Evolutionary conservation across 345 rosid species (phyloP), one percentile per base, ranked within the genome.

Genomic region (Citrus maxima): DNA sequence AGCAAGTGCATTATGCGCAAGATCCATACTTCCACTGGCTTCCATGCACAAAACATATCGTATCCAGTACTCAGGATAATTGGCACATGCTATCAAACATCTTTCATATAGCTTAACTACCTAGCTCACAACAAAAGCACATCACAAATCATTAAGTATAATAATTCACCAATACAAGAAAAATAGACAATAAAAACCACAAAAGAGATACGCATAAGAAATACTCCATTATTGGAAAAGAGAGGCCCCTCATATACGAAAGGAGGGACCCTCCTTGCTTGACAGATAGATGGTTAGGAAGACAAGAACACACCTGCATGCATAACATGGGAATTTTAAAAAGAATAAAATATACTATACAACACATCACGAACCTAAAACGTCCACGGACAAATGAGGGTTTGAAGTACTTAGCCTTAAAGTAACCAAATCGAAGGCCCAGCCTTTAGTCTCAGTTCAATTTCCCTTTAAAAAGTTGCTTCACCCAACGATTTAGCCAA

Each of bases 401-500:
- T 87, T 87, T 84, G 96, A 91, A 93, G 84, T 92, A 97, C 98
- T 97, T 93, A 93, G 93, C 96, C 96, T 93, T 85, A 89, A 87
- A 90, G 91, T 82, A 89, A 94, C 94, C 98, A 92, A 89, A 91
- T 85, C 80, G 93, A 91, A 91, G 89, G 90, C 82, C 91, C 93
- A 87, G 84, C 95, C 95, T 90, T 88, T 93, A 89, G 94, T 92
- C 93, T 92, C 98, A 94, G 93, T 89, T 89, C 92, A 93, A 90
- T 88, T 89, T 92, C 97, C 94, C 92, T 83, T 89, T 82, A 84
- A 96, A 87, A 94, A 87, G 93, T 92, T 85, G 98, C 98, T 89
- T 94, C 95, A 94, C 88, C 99, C 96, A 94, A 93, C 93, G 92
- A 86, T 89, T 90, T 90, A 93, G 96, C 98, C 98, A 94, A 90